A percentile compares a stretch with the other conserved stretches of the same genome.
phyloP scores from a whole-genome alignment of 2,329 filamentous ascomycete species.

The Nemania sp. region DNA sequence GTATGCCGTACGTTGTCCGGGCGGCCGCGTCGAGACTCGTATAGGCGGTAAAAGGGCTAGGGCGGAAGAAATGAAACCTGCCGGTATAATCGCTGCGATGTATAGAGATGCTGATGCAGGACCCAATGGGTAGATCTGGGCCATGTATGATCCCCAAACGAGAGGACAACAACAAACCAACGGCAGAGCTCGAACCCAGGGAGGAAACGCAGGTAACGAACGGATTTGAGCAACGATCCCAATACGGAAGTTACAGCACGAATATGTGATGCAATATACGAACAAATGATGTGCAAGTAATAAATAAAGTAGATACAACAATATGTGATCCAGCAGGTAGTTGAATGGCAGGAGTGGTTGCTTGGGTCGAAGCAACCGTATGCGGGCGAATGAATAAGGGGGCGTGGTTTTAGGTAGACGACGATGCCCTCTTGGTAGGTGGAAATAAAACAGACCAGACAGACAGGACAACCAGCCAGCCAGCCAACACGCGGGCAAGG shows the following conservation, averaged over 20 bases:
- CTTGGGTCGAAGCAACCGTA: constrained; percentile 30
- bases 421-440: too few relatives aligned
- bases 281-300: constrained; percentile 31
- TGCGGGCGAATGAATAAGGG: constrained; percentile 24
- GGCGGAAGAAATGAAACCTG: constrained; percentile 42
- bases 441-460: constrained; percentile 2
- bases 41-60: constrained; percentile 40
- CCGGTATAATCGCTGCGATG: constrained; percentile 36
- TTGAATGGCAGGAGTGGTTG: constrained; percentile 31
- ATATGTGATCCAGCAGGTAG: constrained; percentile 31
- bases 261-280: constrained; percentile 36
- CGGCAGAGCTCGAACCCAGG: constrained; percentile 32
- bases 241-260: constrained; percentile 38
- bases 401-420: neutral
- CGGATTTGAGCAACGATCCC: constrained; percentile 22
- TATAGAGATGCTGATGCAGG: constrained; percentile 30
- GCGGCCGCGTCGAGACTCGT: constrained; percentile 39
- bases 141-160: constrained; percentile 35
- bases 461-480: constrained; percentile 2
- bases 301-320: constrained; percentile 27
- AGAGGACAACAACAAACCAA: constrained; percentile 32
- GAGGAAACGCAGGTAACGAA: constrained; percentile 30
- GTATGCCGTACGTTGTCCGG: constrained; percentile 24
- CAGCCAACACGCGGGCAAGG: neutral
- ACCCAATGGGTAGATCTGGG: constrained; percentile 38